A percentile compares a stretch with the other conserved stretches of the same genome.
Evolutionary conservation across 2,329 filamentous ascomycete species (phyloP).

Genomic region (Alternaria alternata): DNA sequence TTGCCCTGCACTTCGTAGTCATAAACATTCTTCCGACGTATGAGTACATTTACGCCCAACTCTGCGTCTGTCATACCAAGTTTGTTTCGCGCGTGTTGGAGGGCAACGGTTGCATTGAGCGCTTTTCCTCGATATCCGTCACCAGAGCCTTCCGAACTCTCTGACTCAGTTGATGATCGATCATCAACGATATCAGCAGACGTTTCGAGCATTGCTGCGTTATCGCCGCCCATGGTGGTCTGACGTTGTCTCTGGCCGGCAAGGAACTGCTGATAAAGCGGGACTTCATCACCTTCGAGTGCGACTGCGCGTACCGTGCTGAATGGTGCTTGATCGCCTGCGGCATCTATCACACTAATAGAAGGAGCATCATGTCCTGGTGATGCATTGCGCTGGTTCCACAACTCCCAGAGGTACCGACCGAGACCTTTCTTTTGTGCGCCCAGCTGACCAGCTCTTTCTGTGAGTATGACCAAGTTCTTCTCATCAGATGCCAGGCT

Average conservation of each 20-base stretch:
- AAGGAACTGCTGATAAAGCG: constrained; percentile 89
- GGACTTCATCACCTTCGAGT: constrained; percentile 77
- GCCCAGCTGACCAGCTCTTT: constrained; percentile 64
- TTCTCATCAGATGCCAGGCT: constrained; percentile 76
- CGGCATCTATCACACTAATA: constrained; percentile 70
- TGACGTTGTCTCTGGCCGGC: constrained; percentile 88
- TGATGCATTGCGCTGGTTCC: constrained; percentile 38
- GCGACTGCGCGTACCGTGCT: constrained; percentile 62
- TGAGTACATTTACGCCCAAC: constrained; percentile 86
- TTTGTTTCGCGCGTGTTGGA: constrained; percentile 81
- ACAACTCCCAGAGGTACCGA: constrained; percentile 74
- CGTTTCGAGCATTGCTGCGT: constrained; percentile 70
- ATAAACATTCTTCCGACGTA: constrained; percentile 88
- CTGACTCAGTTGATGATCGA: constrained; percentile 83
- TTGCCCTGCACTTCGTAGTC: constrained; percentile 93
- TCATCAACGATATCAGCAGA: constrained; percentile 81
- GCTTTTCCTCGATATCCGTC: constrained; percentile 78
- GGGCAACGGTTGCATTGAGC: constrained; percentile 83
- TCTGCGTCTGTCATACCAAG: constrained; percentile 88
- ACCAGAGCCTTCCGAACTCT: constrained; percentile 87
- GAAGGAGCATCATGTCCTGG: constrained; percentile 35
- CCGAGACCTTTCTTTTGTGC: constrained; percentile 61
- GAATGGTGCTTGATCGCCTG: constrained; percentile 55
- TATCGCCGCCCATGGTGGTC: constrained; percentile 75
- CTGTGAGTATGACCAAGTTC: constrained; percentile 88